These are phyloP conservation scores for Tilletia indica DNA, from an alignment of 1,284 basidiomycete species.

Conservation along the genomic window DNA sequence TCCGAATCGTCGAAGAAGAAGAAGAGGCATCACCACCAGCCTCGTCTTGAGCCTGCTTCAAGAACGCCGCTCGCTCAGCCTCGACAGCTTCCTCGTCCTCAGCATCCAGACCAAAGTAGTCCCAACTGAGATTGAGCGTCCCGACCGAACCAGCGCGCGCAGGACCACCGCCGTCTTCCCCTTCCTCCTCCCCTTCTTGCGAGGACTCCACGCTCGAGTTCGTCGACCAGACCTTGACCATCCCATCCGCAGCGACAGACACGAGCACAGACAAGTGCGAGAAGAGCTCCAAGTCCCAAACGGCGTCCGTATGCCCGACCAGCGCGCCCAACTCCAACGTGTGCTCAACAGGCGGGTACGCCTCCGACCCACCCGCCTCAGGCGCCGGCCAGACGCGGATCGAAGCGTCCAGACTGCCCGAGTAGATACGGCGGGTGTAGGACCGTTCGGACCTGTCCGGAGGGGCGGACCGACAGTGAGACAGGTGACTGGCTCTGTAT, in stretches of 20 bases:
- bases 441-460: background rate
- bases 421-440: slow-evolving; percentile 70
- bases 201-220: slow-evolving; percentile 54
- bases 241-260: slow-evolving; percentile 84
- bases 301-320: slow-evolving; percentile 86
- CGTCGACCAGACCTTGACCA: slow-evolving; percentile 78
- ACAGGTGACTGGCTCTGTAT: slow-evolving; percentile 86
- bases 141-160: background rate
- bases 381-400: slow-evolving; percentile 82
- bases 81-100: slow-evolving; percentile 37
- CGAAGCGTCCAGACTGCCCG: slow-evolving; percentile 86
- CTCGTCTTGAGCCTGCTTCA: slow-evolving; percentile 25
- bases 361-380: slow-evolving; percentile 56
- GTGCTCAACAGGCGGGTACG: slow-evolving; percentile 82
- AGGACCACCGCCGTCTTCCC: background rate
- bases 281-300: slow-evolving; percentile 80
- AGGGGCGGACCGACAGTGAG: slow-evolving; percentile 75
- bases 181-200: background rate
- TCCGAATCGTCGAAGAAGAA: background rate
- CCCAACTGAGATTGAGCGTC: slow-evolving; percentile 68
- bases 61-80: slow-evolving; percentile 57
- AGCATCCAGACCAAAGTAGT: slow-evolving; percentile 63
- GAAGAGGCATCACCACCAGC: no score
- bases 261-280: slow-evolving; percentile 65
- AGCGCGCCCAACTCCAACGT: slow-evolving; percentile 74